Conservation (phyloP, 768 basidiomycete species). For the Thelephora aurantiotincta region DNA sequence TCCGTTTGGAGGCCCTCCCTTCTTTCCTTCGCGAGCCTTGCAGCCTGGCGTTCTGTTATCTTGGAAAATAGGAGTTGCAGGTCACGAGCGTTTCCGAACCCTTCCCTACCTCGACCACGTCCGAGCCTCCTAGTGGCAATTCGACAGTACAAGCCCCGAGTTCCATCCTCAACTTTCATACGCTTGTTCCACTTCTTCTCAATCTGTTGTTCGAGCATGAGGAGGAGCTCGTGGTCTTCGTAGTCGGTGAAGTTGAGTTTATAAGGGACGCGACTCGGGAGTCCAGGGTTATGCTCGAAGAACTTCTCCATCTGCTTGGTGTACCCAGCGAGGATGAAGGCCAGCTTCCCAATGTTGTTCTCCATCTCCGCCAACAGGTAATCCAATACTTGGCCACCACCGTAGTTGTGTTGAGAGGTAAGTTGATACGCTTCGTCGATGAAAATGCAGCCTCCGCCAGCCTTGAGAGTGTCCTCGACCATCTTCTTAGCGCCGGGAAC, state of each 20-base stretch:
- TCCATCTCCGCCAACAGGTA: conserved; percentile 67
- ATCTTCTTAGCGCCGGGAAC: conserved; percentile 35
- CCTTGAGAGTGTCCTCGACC: conserved; percentile 29
- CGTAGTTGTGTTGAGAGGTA: conserved; percentile 28
- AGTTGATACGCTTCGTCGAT: conserved; percentile 66
- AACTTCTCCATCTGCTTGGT: conserved; percentile 63
- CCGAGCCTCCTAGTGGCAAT: conserved; percentile 49
- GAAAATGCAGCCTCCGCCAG: conserved; percentile 53
- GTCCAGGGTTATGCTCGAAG: conserved; percentile 63
- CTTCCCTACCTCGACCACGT: conserved; percentile 38
- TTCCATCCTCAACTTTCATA: conserved; percentile 41
- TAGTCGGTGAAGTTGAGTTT: conserved; percentile 48
- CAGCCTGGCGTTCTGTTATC: conserved; percentile 39
- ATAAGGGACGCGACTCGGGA: conserved; percentile 55
- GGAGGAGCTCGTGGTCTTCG: conserved; percentile 36
- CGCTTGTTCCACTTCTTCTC: conserved; percentile 28
- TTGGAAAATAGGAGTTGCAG: conserved; percentile 33
- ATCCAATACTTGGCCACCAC: conserved; percentile 48
- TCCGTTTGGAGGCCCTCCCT: conserved; percentile 23
- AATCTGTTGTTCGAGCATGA: conserved; percentile 38
- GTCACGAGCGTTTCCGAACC: conserved; percentile 58
- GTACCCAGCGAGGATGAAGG: conserved; percentile 63
- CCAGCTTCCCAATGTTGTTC: conserved; percentile 45
- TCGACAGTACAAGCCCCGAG: conserved; percentile 36
- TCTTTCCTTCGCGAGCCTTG: conserved; percentile 29